Percentiles rank a stretch among this genome's conserved stretches.
Evolutionary conservation across 1,284 basidiomycete species (phyloP).

Genomic region (Ceratobasidium sp.): DNA sequence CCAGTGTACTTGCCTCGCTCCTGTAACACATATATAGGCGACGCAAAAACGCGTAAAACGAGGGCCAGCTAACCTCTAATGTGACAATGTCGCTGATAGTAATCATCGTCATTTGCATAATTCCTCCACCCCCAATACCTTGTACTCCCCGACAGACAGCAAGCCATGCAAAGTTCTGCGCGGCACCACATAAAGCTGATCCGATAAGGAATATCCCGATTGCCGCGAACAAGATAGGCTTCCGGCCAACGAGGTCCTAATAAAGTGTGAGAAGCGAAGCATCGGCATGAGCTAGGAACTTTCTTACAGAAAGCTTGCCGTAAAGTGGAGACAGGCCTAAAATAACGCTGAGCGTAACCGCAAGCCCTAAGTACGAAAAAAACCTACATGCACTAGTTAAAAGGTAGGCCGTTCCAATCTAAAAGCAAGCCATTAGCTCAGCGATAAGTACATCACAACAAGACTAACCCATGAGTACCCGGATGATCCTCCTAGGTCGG

Average conservation of each 20-base stretch:
- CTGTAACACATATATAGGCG: conserved; percentile 43
- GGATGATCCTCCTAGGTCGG: conserved; percentile 62
- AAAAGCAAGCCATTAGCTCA: neutral
- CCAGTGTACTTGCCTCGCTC: conserved; percentile 82
- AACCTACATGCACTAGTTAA: conserved; percentile 62
- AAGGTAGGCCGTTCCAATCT: conserved; percentile 65
- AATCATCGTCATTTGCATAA: conserved; percentile 72
- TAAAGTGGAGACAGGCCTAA: conserved; percentile 75
- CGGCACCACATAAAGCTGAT: conserved; percentile 83
- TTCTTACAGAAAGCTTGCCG: conserved; percentile 71
- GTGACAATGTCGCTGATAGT: conserved; percentile 83
- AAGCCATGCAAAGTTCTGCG: conserved; percentile 79
- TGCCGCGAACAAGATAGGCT: conserved; percentile 74
- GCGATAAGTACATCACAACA: neutral
- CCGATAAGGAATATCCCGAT: conserved; percentile 81
- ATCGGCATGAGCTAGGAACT: neutral
- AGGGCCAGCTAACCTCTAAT: conserved; percentile 56
- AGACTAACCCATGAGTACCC: conserved; percentile 47
- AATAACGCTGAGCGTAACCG: neutral
- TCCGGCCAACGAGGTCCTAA: conserved; percentile 64
- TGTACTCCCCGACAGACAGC: conserved; percentile 78
- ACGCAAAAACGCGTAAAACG: neutral
- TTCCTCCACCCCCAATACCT: conserved; percentile 84
- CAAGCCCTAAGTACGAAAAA: too few relatives aligned
- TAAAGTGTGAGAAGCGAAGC: neutral